Evolutionary conservation across 805 yeast genomes (phyloP).

Genomic region (Candida krabiensis): DNA sequence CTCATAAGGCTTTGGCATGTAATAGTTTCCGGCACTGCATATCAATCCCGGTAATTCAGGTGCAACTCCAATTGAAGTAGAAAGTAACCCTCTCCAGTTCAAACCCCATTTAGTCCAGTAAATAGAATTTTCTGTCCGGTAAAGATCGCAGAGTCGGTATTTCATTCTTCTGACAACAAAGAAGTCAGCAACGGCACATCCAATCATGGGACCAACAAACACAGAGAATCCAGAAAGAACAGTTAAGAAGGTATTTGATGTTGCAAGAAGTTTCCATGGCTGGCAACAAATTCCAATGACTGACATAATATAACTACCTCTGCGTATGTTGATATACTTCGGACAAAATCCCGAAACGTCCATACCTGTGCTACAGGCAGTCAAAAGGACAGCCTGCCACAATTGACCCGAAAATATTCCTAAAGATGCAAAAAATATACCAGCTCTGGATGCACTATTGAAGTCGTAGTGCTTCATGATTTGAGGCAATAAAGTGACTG

Average conservation of each 20-base stretch:
- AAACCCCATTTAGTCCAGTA: slow-evolving; percentile 18
- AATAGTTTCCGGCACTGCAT: slow-evolving; percentile 15
- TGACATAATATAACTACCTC: slow-evolving; percentile 46
- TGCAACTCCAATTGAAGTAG: slow-evolving; percentile 14
- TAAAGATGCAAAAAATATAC: slow-evolving; percentile 45
- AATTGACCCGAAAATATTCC: slow-evolving; percentile 39
- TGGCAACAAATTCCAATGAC: slow-evolving; percentile 35
- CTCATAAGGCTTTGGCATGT: slow-evolving; percentile 10
- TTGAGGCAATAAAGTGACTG: slow-evolving; percentile 46
- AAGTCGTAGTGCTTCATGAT: slow-evolving; percentile 35
- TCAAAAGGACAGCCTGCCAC: slow-evolving; percentile 39
- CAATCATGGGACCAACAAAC: slow-evolving; percentile 39
- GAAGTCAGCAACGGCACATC: slow-evolving; percentile 22
- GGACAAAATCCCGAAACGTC: slow-evolving; percentile 51
- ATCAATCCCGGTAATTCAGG: slow-evolving; percentile 21
- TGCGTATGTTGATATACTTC: slow-evolving; percentile 40
- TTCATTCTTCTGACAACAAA: slow-evolving; percentile 32
- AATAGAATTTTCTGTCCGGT: slow-evolving; percentile 16
- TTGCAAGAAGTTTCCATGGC: slow-evolving; percentile 42
- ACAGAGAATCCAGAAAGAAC: slow-evolving; percentile 79
- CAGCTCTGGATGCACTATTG: slow-evolving; percentile 43
- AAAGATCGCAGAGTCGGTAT: slow-evolving; percentile 28
- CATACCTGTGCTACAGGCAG: slow-evolving; percentile 48
- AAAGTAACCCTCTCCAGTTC: slow-evolving; percentile 19
- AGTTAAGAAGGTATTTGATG: slow-evolving; percentile 51